Base-by-base conservation (phyloP, 1,284 basidiomycete genomes). In the Naganishia cerealis region DNA sequence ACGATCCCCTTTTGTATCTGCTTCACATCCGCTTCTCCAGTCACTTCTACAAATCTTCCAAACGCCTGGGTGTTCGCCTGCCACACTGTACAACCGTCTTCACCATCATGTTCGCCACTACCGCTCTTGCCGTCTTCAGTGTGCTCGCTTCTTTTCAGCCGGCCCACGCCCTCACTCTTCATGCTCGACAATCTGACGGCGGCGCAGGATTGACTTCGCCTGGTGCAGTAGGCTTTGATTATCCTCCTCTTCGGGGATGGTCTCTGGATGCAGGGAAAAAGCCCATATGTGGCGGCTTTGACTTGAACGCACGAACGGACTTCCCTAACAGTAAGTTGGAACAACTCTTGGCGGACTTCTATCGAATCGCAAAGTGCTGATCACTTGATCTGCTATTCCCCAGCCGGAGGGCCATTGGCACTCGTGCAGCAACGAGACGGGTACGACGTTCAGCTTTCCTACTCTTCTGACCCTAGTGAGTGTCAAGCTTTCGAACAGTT, bases 361-460 rank as follows among this genome's bases (percentile, higher is more conserved):
- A 9, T 15, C n/a, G 5, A 24, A 24, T 8, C 13, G 5, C 46
- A 9, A 50, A 5, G 2, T 6, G 24, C 46, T 50, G n/a, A 50
- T 50, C 13, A 29, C 6, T 26, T 43, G 21, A 46, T 46, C n/a
- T 21, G 8, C 26, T 21, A 3, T 24, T 6, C 38, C 24, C n/a
- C 40, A 63, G 61, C 36, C 10, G 61, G 61, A 10, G 61, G 61
- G 18, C 61, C 61, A 0, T 54, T 63, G 61, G 61, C 61, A 6
- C 61, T 63, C 21, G 61, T 63, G 3, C 61, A 63, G n/a, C 61
- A 63, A 29, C 61, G 61, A 63, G 61, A 63, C 24, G 61, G 61
- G 13, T 63, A 63, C 39, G 61, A 63, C 29, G 61, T 63, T 13
- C 61, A 63, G 26, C 38, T 63, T 12, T 63, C 61, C n/a, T 63